Evolutionary conservation across 2,329 filamentous ascomycete species (phyloP).

Genomic region (Apiospora malaysiana): DNA sequence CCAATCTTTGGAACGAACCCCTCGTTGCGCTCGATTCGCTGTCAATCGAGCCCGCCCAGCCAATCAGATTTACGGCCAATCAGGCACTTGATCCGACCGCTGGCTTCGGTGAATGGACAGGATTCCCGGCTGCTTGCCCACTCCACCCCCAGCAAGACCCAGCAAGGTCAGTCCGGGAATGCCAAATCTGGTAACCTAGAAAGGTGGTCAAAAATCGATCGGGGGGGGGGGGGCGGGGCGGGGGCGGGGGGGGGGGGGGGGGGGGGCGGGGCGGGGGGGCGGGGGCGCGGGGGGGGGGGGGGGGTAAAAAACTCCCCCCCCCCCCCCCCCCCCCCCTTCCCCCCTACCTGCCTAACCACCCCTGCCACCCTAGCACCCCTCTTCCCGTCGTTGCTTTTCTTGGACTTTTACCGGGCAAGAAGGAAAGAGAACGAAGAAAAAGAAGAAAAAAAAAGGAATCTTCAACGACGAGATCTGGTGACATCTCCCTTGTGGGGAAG

Average conservation of each 20-base stretch:
- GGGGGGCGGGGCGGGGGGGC: too few species aligned
- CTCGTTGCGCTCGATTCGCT: slow-evolving; percentile 11
- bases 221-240: too few species aligned
- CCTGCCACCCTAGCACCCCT: background rate
- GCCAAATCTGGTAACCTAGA: slow-evolving; percentile 14
- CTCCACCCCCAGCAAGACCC: slow-evolving; percentile 17
- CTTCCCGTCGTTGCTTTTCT: slow-evolving; percentile 10
- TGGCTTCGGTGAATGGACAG: slow-evolving; percentile 16
- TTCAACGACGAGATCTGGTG: slow-evolving; percentile 15
- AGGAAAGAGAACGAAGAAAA: background rate
- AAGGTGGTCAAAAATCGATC: slow-evolving; percentile 8
- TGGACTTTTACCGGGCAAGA: slow-evolving; percentile 1
- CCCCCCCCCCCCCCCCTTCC: too few species aligned
- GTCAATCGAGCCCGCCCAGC: slow-evolving; percentile 8
- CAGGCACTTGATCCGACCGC: background rate
- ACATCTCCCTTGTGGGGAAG: slow-evolving; percentile 14
- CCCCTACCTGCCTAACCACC: background rate
- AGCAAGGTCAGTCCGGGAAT: slow-evolving; percentile 8
- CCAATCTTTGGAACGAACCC: slow-evolving; percentile 9
- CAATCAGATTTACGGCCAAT: slow-evolving; percentile 12
- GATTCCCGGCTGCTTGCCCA: slow-evolving; percentile 16
- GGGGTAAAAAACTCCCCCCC: too few species aligned
- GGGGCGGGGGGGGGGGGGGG: too few species aligned
- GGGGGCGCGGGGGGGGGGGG: too few species aligned
- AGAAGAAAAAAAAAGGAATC: background rate